Base-by-base conservation (phyloP, 306 rosid species). In the Quercus engelmannii region DNA sequence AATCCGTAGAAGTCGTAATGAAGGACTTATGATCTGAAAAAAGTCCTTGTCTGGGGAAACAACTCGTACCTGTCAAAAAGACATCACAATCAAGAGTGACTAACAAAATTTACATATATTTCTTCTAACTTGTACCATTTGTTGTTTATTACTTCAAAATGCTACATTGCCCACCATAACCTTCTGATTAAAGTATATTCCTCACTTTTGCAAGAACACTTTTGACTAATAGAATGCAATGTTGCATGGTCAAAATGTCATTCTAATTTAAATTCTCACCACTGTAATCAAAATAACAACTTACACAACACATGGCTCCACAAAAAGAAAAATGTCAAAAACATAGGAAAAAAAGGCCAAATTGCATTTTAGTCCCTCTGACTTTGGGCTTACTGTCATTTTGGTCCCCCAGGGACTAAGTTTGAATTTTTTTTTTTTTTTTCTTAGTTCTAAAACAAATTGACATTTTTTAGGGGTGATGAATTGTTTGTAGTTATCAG, bases 1-100 rank as follows among this genome's bases (percentile, higher is more conserved):
- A 87, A 94, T 88, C 76, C 99, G 87, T 31, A 92, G 91, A 82
- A 94, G 97, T 57, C 99, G 97, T 65, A 94, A 82, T 1, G 99
- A 94, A 85, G 97, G 95, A 81, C 95, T 91, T 70, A 94, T 76
- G 74, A 94, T 91, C 90, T 94, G 99, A 35, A 94, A 94, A 74
- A 95, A 95, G 76, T 95, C 99, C 81, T 95, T 95, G 88, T 95
- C 99, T 3, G 99, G 99, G 84, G 99, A 95, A 74, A 95, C 99
- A 76, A 95, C 97, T 46, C 98, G 92, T 71, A 95, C 99, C 98
- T 94, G 80, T 81, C 71, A 80, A 72, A 73, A 82, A 80, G 38
- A 71, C 52, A 68, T 73, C 23, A 73, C 76, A 84, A 80, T 55
- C 78, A 83, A 73, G 33, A 75, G 64, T 76, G 26, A 74, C 69